Evolutionary conservation across 2,329 filamentous ascomycete genomes (phyloP), one percentile per base, ranked within the genome.

Genomic region (Xylaria sp.): DNA sequence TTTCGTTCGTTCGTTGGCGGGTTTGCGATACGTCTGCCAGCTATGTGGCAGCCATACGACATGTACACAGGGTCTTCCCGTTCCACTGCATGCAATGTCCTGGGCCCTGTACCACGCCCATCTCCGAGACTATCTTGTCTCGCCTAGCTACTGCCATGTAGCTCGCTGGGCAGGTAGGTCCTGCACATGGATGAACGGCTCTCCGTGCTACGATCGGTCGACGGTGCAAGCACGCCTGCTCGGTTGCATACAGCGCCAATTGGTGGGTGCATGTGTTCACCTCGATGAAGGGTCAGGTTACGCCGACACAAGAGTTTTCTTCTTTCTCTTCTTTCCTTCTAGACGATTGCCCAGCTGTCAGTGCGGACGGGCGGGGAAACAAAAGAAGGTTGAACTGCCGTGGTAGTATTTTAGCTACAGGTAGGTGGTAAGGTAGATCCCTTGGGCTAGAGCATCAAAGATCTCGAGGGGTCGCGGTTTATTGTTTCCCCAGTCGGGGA

Each of bases 241-340:
- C 65, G 66, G 64, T 59, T 66, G 65, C 59, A 53, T 59, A 63
- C 61, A 59, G 50, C 59, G 56, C 60, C 66, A 68, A 68, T 68
- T 66, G 64, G 50, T 21, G 26, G 52, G 45, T 52, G 52, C 52
- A 52, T 43, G 53, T 48, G 53, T 48, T 41, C 56, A 49, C 57
- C 21, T 39, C 42, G 41, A 60, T 43, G 48, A 50, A n/a, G n/a
- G 43, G 39, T 39, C 49, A 61, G 48, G 59, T 62, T 57, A 62
- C 62, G 57, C 55, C 50, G 52, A 43, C 45, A 38, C 44, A 47
- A 50, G 48, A 26, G 16, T 40, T 54, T 39, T 24, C 20, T 16
- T 34, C 44, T 43, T 24, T 39, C 16, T 20, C n/a, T 11, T 45
- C 43, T 34, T 40, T 53, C 21, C 22, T 46, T 56, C 48, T 46